These are phyloP conservation scores for Isoetes taiwanensis DNA, from an alignment of 75 land plant genomes.

Conservation along the genomic window DNA sequence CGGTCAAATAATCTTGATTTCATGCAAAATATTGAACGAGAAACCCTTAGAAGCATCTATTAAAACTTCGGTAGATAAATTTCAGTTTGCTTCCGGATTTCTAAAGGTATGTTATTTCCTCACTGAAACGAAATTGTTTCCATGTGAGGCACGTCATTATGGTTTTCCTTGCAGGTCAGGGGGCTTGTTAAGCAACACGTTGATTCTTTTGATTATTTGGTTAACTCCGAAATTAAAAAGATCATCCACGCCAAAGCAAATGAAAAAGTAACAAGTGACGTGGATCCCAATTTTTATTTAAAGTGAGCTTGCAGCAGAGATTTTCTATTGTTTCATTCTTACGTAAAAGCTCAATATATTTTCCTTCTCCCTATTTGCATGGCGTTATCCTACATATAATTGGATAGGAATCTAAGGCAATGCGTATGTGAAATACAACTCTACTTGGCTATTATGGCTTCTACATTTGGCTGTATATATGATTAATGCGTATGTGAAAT, in stretches of 20 bases:
- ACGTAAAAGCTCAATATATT: no score
- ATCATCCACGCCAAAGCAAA: conserved; percentile 1
- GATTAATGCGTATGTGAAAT: no score
- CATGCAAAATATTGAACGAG: no score
- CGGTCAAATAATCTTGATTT: no score
- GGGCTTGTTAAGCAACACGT: conserved; percentile 7
- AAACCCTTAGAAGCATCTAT: not conserved
- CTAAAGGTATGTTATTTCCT: not conserved
- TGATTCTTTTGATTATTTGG: not conserved
- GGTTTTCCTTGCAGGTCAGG: not conserved
- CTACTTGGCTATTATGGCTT: no score
- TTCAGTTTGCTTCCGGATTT: not conserved
- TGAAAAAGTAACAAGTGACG: conserved; percentile 1
- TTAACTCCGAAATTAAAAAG: not conserved
- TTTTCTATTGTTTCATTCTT: no score
- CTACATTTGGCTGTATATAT: no score
- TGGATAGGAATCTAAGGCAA: no score
- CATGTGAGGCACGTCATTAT: not conserved
- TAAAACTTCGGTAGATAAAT: not conserved
- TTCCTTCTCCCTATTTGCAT: no score
- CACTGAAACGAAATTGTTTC: not conserved
- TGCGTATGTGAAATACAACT: no score
- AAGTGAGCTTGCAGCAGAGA: no score
- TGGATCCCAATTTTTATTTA: conserved; percentile 4
- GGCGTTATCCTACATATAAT: no score